These are phyloP conservation scores for Macadamia integrifolia DNA, from an alignment of 164 flowering plant species.

Conservation along the genomic window DNA sequence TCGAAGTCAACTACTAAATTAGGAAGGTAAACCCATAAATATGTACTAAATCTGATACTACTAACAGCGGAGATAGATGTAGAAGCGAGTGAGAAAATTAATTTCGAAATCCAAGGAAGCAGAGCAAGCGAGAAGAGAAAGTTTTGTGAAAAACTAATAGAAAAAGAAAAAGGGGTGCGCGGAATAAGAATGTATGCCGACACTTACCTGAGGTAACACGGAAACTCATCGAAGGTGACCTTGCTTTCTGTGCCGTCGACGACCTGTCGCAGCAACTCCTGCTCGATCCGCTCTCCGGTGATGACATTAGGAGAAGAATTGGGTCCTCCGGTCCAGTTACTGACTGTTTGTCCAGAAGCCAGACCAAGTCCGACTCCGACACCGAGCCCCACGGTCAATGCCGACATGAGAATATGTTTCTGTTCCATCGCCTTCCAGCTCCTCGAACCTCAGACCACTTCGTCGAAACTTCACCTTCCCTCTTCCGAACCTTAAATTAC, in stretches of 20 bases:
- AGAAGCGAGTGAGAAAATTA: background rate
- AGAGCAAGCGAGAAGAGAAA: too few species aligned
- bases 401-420: conserved; percentile 68
- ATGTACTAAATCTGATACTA: too few species aligned
- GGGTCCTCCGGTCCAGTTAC: conserved; percentile 62
- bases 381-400: conserved; percentile 80
- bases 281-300: conserved; percentile 53
- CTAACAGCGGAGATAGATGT: background rate
- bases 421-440: conserved; percentile 85
- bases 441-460: background rate
- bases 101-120: background rate
- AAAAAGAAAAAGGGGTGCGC: too few species aligned
- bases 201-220: background rate
- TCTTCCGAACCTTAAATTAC: conserved; percentile 1
- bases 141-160: conserved; percentile 21
- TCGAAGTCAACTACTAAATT: too few species aligned
- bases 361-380: conserved; percentile 88
- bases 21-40: too few species aligned
- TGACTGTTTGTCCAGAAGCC: conserved; percentile 64
- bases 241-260: conserved; percentile 67
- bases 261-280: conserved; percentile 57
- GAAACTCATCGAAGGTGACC: conserved; percentile 51
- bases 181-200: conserved; percentile 12
- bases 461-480: conserved; percentile 5
- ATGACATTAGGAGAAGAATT: conserved; percentile 20